Evolutionary conservation across 164 flowering plant species (phyloP).

Genomic region (Vitis labrusca): DNA sequence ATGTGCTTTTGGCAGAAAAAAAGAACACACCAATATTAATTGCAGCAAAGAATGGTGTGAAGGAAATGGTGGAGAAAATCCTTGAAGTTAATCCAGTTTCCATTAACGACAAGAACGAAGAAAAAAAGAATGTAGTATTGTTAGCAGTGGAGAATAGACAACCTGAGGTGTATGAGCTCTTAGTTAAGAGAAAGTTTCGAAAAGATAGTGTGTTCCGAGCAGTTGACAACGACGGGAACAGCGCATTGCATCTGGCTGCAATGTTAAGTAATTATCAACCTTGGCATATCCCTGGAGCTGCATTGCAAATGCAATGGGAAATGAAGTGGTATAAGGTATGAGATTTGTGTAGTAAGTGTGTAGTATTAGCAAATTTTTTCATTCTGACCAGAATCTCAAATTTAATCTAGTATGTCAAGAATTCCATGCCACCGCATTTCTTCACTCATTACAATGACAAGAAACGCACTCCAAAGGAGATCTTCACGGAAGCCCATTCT

Average conservation of each 20-base stretch:
- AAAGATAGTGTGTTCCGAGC: neutral
- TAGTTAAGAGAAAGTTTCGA: neutral
- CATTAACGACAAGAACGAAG: constrained; percentile 9
- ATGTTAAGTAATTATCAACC: neutral
- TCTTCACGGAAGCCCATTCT: constrained; percentile 16
- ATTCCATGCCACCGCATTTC: constrained; percentile 10
- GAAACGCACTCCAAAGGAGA: constrained; percentile 7
- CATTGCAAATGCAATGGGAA: no score
- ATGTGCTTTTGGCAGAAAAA: no score
- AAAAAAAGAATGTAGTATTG: constrained; percentile 13
- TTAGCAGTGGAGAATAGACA: constrained; percentile 22
- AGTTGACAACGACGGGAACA: constrained; percentile 16
- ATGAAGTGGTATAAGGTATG: no score
- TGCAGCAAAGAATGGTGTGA: constrained; percentile 20
- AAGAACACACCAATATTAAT: constrained; percentile 11
- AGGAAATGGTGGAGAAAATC: constrained; percentile 19
- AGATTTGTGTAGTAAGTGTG: no score
- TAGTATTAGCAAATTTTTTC: no score
- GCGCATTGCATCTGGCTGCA: constrained; percentile 13
- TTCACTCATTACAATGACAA: constrained; percentile 11
- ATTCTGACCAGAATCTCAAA: no score
- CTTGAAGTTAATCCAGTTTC: constrained; percentile 17
- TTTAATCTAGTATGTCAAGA: constrained; percentile 14
- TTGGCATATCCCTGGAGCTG: constrained; percentile 18
- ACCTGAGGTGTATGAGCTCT: neutral